Evolutionary conservation across 75 land plant species (phyloP).

Genomic region (Pseudotsuga menziesii): DNA sequence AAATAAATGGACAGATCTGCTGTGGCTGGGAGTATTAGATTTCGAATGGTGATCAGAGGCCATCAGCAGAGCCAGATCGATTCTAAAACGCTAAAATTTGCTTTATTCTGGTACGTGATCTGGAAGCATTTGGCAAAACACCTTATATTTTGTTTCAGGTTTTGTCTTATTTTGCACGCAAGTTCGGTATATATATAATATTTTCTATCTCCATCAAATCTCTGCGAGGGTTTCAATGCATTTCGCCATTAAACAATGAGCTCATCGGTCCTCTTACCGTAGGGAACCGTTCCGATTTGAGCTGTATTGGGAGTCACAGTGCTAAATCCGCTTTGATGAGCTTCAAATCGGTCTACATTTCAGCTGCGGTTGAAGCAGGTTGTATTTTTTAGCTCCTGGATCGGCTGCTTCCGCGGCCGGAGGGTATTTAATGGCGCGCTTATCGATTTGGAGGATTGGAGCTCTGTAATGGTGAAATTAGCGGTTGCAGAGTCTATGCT

Average conservation of each 20-base stretch:
- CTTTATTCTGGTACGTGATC: background rate
- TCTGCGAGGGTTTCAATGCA: constrained; percentile 2
- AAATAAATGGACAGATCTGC: constrained; percentile 5
- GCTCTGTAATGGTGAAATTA: background rate
- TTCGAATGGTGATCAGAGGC: constrained; percentile 2
- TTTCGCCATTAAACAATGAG: too few relatives aligned
- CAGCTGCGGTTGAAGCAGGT: background rate
- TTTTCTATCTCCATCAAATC: too few relatives aligned
- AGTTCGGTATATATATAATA: too few relatives aligned
- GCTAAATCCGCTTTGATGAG: background rate
- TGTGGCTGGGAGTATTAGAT: too few relatives aligned
- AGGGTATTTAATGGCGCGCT: background rate
- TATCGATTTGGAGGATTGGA: background rate
- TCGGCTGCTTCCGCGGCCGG: background rate
- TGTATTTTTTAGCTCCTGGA: too few relatives aligned
- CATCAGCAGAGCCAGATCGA: background rate
- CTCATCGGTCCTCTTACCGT: too few relatives aligned
- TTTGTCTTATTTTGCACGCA: background rate
- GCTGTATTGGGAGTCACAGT: background rate
- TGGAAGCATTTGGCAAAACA: background rate
- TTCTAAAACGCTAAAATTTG: background rate
- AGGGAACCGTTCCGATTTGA: background rate
- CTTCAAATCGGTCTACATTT: background rate
- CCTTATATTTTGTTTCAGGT: background rate
- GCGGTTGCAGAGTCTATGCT: background rate